Evolutionary conservation across 2,329 filamentous ascomycete genomes (phyloP).

Genomic region (Botrytis tulipae): DNA sequence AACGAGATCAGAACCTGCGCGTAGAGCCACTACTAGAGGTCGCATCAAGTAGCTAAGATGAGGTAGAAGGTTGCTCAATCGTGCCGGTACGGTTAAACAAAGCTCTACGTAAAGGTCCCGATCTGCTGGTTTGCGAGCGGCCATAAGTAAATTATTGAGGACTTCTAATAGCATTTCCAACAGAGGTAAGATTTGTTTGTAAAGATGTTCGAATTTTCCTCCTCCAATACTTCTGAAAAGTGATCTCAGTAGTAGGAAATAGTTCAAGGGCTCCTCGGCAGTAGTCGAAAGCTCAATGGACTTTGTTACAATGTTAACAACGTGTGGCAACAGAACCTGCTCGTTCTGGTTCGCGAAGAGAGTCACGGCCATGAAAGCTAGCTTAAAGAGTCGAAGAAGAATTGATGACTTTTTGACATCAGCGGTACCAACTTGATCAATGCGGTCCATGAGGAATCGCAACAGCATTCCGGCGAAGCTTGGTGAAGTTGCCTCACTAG

Average conservation of each 20-base stretch:
- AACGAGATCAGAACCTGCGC: conserved; percentile 88
- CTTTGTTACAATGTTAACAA: conserved; percentile 95
- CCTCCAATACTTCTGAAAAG: conserved; percentile 96
- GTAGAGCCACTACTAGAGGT: conserved; percentile 89
- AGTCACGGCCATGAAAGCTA: conserved; percentile 99
- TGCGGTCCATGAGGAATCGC: conserved; percentile 94
- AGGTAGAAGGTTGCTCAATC: conserved; percentile 89
- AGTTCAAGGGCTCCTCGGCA: conserved; percentile 97
- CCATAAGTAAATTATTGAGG: conserved; percentile 88
- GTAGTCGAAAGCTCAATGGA: conserved; percentile 95
- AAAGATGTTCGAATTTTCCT: conserved; percentile 94
- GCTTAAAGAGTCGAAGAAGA: conserved; percentile 87
- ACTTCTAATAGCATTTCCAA: conserved; percentile 97
- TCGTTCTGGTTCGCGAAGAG: conserved; percentile 94
- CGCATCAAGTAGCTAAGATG: conserved; percentile 97
- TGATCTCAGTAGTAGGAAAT: conserved; percentile 88
- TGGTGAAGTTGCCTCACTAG: conserved; percentile 96
- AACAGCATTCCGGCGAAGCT: conserved; percentile 98
- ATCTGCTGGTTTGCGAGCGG: conserved; percentile 85
- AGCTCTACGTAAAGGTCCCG: conserved; percentile 96
- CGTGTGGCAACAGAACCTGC: conserved; percentile 89
- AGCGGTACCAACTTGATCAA: conserved; percentile 88
- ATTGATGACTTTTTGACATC: conserved; percentile 94
- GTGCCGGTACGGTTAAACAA: conserved; percentile 90
- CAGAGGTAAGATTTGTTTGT: conserved; percentile 94